Evolutionary conservation across 106 monocot genomes (phyloP).

Genomic region (Acorus gramineus): DNA sequence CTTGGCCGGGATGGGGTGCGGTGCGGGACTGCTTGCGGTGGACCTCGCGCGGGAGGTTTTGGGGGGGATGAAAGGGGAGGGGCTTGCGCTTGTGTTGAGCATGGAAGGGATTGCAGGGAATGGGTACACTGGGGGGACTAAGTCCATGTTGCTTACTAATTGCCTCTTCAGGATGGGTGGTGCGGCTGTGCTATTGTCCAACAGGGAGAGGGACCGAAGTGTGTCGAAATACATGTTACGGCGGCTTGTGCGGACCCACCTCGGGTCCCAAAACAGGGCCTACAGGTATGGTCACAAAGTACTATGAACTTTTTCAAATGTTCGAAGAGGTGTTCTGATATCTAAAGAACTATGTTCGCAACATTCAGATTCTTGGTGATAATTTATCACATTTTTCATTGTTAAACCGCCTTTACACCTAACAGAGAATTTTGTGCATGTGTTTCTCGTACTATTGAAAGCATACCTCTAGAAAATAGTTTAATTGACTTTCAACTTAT

Average conservation of each 20-base stretch:
- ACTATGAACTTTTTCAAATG: too few relatives aligned
- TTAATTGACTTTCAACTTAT: too few relatives aligned
- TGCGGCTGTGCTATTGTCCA: slow-evolving; percentile 21
- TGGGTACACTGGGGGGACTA: slow-evolving; percentile 4
- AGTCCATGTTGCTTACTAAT: slow-evolving; percentile 7
- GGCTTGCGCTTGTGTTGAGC: slow-evolving; percentile 12
- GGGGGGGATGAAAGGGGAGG: not conserved
- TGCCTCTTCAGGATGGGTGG: slow-evolving; percentile 19
- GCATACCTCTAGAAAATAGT: too few relatives aligned
- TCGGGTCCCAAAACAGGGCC: slow-evolving; percentile 8
- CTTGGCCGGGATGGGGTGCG: slow-evolving; percentile 20
- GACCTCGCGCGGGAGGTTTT: slow-evolving; percentile 7
- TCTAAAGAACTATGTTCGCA: too few relatives aligned
- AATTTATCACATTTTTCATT: too few relatives aligned
- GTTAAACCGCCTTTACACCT: too few relatives aligned
- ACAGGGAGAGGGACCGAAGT: slow-evolving; percentile 2
- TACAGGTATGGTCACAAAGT: slow-evolving; percentile 4
- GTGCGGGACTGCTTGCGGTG: slow-evolving; percentile 11
- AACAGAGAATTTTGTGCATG: too few relatives aligned
- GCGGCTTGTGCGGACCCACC: slow-evolving; percentile 8
- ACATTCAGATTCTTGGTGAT: too few relatives aligned
- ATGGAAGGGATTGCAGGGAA: slow-evolving; percentile 9
- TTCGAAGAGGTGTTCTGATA: too few relatives aligned
- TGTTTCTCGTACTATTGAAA: too few relatives aligned
- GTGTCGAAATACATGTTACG: slow-evolving; percentile 5